Base-by-base conservation (phyloP, 148 eudicot species). In the Bassia scoparia region DNA sequence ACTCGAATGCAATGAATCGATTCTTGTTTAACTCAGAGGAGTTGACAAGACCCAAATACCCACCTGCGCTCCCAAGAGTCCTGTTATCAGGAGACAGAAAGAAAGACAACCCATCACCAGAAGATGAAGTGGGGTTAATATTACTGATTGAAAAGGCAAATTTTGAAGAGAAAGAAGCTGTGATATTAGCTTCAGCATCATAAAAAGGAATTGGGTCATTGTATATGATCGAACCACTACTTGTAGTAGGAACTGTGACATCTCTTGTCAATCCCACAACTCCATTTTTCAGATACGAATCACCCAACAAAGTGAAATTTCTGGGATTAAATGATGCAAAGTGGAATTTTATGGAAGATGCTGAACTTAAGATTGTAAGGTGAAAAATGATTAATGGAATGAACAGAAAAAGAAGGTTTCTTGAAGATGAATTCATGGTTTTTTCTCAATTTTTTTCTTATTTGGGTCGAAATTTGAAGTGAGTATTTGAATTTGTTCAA, bases 71-170 rank as follows among this genome's bases (percentile, higher is more conserved):
- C 0, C 97, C 97, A 9, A 95, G 68, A 23, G 87, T 85, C 61
- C 59, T 72, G 70, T 89, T 88, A 34, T 76, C 80, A 11, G 96
- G 88, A 13, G 96, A 83, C 15, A 95, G 76, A 74, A 95, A 91
- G 84, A 95, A 95, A 0, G 93, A 33, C 18, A 95, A 62, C 0
- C 98, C 98, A 38, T 89, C 96, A 9, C 98, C 96, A 64, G 60
- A 70, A 44, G 70, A 82, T 2, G 97, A 88, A 0, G 80, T 20
- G 1, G 93, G 97, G 62, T 87, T 86, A 34, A 80, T 16, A 72
- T 86, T 88, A 8, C 53, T 71, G 59, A 91, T 69, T 7, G 89
- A 82, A 48, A 95, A 95, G 1, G 90, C 46, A 78, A 95, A 95
- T 20, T 58, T 73, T 1, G 92, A 88, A 58, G 97, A 87, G 83